phyloP scores from a whole-genome alignment of 345 rosid species.

The Nasturtium officinale region DNA sequence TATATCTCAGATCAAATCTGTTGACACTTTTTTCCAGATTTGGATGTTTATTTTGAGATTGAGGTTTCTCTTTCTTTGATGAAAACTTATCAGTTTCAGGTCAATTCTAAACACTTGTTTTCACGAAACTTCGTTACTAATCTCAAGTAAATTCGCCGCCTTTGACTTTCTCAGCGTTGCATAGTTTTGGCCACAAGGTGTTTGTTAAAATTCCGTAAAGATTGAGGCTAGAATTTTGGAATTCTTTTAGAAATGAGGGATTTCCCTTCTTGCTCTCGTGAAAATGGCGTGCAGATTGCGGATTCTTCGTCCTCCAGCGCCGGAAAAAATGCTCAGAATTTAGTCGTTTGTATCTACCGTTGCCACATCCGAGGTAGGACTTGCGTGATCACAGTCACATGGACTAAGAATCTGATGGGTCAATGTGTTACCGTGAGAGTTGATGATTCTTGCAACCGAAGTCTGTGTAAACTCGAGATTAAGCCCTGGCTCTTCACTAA shows the following conservation, averaged over 20 bases:
- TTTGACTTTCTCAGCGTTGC: background rate
- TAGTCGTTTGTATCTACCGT: constrained; percentile 75
- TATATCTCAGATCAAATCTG: constrained; percentile 33
- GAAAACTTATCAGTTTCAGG: constrained; percentile 28
- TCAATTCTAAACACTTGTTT: background rate
- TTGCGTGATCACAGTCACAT: constrained; percentile 73
- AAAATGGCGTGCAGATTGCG: constrained; percentile 85
- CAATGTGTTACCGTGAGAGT: constrained; percentile 75
- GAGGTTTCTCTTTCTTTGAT: constrained; percentile 35
- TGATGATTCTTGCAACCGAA: constrained; percentile 73
- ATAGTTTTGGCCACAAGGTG: constrained; percentile 30
- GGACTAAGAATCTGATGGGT: constrained; percentile 96
- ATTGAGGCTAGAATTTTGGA: constrained; percentile 28
- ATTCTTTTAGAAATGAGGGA: constrained; percentile 63
- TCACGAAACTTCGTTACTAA: background rate
- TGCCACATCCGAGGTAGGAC: constrained; percentile 64
- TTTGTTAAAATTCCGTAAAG: constrained; percentile 42
- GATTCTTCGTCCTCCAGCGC: constrained; percentile 74
- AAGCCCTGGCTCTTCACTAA: constrained; percentile 94
- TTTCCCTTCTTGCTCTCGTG: constrained; percentile 95
- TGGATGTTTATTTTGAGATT: constrained; percentile 27
- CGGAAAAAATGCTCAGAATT: constrained; percentile 67
- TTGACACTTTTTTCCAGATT: constrained; percentile 9
- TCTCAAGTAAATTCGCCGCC: background rate
- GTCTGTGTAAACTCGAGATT: constrained; percentile 87